Percentiles rank a stretch among this genome's conserved stretches.
Evolutionary conservation across 371 early-diverging fungal species (phyloP).

Genomic region (Mucor plumbeus): DNA sequence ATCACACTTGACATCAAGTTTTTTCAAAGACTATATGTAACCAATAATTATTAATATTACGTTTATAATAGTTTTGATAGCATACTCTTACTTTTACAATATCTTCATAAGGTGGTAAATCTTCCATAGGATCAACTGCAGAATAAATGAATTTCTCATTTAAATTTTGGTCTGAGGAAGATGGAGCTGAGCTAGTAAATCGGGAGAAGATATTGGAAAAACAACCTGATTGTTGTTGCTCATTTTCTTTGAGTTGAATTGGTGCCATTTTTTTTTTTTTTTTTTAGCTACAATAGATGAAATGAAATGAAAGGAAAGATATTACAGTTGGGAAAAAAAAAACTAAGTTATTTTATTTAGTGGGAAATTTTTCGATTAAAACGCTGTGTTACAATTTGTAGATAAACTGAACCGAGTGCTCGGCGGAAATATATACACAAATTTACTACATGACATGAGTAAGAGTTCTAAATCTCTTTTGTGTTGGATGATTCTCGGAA

Average conservation of each 20-base stretch:
- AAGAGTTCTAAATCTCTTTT: constrained; percentile 18
- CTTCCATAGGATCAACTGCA: constrained; percentile 21
- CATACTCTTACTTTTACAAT: constrained; percentile 20
- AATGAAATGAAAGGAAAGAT: constrained; percentile 14
- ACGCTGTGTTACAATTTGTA: constrained; percentile 6
- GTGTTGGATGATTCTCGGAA: not conserved
- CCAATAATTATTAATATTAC: not conserved
- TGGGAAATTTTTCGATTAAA: constrained; percentile 5
- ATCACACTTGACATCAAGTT: constrained; percentile 28
- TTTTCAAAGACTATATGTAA: constrained; percentile 19
- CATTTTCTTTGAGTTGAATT: constrained; percentile 26
- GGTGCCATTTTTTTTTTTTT: constrained; percentile 19
- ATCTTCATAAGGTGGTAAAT: constrained; percentile 31
- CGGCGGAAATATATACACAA: constrained; percentile 12
- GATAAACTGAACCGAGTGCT: constrained; percentile 17
- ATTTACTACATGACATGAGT: constrained; percentile 21
- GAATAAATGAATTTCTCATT: constrained; percentile 26
- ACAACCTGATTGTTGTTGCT: constrained; percentile 20
- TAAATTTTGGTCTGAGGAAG: not conserved
- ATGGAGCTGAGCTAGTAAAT: not conserved
- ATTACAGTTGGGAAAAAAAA: constrained; percentile 7
- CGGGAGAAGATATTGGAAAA: constrained; percentile 13
- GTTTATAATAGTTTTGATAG: not conserved
- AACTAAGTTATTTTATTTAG: constrained; percentile 11
- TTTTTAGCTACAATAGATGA: not conserved